A percentile compares a stretch with the other conserved stretches of the same genome.
Conservation (phyloP, 139 green algal species). For the Chlorella sp. region DNA sequence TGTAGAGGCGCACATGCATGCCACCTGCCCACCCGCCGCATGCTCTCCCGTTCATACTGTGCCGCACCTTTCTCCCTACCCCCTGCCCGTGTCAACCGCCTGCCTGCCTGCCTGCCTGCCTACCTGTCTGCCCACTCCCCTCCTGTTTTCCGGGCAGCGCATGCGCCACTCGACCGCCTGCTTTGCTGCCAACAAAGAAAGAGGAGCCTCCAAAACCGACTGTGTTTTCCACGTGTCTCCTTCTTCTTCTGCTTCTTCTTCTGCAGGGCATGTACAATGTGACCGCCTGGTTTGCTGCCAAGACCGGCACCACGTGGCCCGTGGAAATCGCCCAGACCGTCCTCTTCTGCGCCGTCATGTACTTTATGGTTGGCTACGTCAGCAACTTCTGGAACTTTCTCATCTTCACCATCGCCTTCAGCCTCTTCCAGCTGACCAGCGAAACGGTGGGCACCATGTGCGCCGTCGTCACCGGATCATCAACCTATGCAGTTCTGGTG, state of each 20-base stretch:
- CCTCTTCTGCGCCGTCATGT: slow-evolving; percentile 26
- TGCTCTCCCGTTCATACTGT: background rate
- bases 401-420: slow-evolving; percentile 33
- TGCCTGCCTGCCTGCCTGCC: background rate
- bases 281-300: slow-evolving; percentile 38
- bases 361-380: slow-evolving; percentile 47
- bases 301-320: slow-evolving; percentile 20
- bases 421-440: slow-evolving; percentile 57
- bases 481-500: slow-evolving; percentile 10
- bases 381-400: slow-evolving; percentile 14
- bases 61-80: too few species aligned
- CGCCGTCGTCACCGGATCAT: slow-evolving; percentile 26
- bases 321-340: slow-evolving; percentile 8
- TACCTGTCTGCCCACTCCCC: background rate
- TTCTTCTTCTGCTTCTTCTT: too few species aligned
- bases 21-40: background rate
- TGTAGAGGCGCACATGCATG: background rate
- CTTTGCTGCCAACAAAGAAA: slow-evolving; percentile 40
- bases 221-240: too few species aligned
- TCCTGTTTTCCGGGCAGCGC: slow-evolving; percentile 35
- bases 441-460: slow-evolving; percentile 63
- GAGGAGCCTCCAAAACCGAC: too few species aligned
- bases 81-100: too few species aligned
- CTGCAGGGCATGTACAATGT: slow-evolving; percentile 48
- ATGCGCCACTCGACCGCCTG: slow-evolving; percentile 43